Conservation (phyloP, 2,329 filamentous ascomycete species). For the Pseudogymnoascus sp. region DNA sequence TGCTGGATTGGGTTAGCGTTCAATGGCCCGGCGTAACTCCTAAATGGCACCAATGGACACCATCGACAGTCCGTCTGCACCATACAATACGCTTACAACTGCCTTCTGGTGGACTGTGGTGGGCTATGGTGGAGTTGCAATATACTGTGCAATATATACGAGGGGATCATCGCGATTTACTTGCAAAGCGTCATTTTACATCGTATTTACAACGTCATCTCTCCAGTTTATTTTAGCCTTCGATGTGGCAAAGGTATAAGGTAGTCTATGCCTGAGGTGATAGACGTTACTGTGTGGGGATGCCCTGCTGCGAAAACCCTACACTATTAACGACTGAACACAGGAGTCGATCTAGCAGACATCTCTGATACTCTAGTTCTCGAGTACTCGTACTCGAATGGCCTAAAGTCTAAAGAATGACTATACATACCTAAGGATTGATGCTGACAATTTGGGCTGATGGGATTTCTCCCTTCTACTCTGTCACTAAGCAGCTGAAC, state of each 20-base stretch:
- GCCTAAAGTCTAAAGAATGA: too few relatives aligned
- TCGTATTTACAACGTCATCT: not conserved
- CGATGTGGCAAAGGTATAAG: not conserved
- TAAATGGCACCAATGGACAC: not conserved
- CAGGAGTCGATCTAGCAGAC: not conserved
- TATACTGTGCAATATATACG: slow-evolving; percentile 1
- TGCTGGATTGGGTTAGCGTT: not conserved
- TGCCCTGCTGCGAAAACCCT: not conserved
- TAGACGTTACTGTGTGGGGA: not conserved
- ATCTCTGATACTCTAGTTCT: not conserved
- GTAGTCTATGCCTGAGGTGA: not conserved
- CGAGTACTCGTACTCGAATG: too few relatives aligned
- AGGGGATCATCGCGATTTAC: not conserved
- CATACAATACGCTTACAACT: not conserved
- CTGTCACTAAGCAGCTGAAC: not conserved
- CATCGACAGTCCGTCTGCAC: not conserved
- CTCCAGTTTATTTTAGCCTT: not conserved
- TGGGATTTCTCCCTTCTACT: too few relatives aligned
- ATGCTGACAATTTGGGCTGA: too few relatives aligned
- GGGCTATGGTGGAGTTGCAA: not conserved
- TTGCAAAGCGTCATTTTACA: not conserved
- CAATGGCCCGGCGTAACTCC: not conserved
- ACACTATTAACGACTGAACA: not conserved
- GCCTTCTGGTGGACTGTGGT: not conserved
- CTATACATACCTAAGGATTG: too few relatives aligned